Base-by-base conservation (phyloP, 768 basidiomycete species). In the Lanmaoa pseudosensibilis region DNA sequence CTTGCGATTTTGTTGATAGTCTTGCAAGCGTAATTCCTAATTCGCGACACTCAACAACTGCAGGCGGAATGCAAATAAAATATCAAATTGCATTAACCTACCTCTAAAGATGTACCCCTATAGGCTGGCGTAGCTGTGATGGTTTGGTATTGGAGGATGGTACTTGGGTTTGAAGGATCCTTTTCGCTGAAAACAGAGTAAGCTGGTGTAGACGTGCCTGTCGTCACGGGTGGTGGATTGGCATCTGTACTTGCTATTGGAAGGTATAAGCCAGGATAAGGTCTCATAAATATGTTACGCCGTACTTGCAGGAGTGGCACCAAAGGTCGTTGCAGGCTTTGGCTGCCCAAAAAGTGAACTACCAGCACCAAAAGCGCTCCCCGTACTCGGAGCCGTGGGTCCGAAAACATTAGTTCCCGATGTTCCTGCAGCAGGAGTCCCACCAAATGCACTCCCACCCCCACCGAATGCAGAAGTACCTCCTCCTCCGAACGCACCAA, bases 81-180 rank as follows among this genome's bases (percentile, higher is more conserved):
- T 6, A 34, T 23, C 4, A 34, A 25, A 15, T 15, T 49, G 25
- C 10, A 3, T 51, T 30, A 52, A 46, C 76, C 47, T 61, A 85
- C 90, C 79, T 87, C 92, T 58, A 90, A 82, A 21, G 92, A 94
- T 57, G 81, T 85, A 40, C 88, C 87, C 56, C 80, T 73, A 67
- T 94, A 96, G 18, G 80, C 80, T 16, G 88, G 88, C 80, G 88
- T 91, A 59, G 86, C 87, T 18, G 86, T 82, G 52, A 93, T 92
- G 37, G 86, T 82, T 71, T 95, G 92, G 70, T 88, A 96, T 58
- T 90, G 87, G 40, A 88, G 76, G 5, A 76, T 82, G 13, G 73
- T 55, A 48, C 50, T 75, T 18, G 75, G 61, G 55, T 74, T 79
- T 10, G 73, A 67, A 16, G 74, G 63, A 60, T 94, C 92, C 63